Evolutionary conservation across 768 basidiomycete species (phyloP).

Genomic region (Boletus tomentosulus): DNA sequence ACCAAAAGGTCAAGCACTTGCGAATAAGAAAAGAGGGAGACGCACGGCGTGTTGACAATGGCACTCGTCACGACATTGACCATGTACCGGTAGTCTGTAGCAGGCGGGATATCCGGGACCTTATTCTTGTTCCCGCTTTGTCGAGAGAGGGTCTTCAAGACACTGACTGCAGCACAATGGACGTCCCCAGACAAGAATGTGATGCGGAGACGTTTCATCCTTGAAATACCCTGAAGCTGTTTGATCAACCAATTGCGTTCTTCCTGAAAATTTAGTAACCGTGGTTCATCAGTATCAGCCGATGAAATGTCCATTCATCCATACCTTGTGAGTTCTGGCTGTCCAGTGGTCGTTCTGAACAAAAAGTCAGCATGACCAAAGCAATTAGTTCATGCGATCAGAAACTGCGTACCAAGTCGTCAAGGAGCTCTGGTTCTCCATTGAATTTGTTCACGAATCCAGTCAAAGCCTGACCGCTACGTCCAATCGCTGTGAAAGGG

Average conservation of each 20-base stretch:
- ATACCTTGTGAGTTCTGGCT: slow-evolving; percentile 69
- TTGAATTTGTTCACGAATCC: slow-evolving; percentile 91
- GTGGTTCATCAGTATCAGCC: neutral
- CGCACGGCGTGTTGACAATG: slow-evolving; percentile 94
- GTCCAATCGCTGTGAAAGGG: slow-evolving; percentile 73
- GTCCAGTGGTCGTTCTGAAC: slow-evolving; percentile 90
- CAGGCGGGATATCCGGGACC: slow-evolving; percentile 38
- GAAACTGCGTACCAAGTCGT: slow-evolving; percentile 67
- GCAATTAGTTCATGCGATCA: slow-evolving; percentile 22
- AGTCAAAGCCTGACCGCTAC: slow-evolving; percentile 61
- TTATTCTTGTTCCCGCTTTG: slow-evolving; percentile 37
- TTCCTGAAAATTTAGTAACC: slow-evolving; percentile 42
- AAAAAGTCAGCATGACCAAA: slow-evolving; percentile 46
- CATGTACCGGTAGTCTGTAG: slow-evolving; percentile 82
- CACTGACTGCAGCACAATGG: slow-evolving; percentile 82
- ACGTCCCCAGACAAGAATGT: slow-evolving; percentile 91
- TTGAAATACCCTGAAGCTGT: slow-evolving; percentile 71
- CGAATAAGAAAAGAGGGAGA: slow-evolving; percentile 1
- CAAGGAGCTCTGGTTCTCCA: slow-evolving; percentile 87
- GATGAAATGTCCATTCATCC: neutral
- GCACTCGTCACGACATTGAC: slow-evolving; percentile 85
- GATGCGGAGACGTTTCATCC: slow-evolving; percentile 61
- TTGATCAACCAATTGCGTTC: slow-evolving; percentile 90
- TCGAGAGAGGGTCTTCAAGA: slow-evolving; percentile 60
- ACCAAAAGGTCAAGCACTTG: neutral